A percentile compares a stretch with the other conserved stretches of the same genome.
phyloP scores from a whole-genome alignment of 73 alveolate species.

The Paramecium caudatum region DNA sequence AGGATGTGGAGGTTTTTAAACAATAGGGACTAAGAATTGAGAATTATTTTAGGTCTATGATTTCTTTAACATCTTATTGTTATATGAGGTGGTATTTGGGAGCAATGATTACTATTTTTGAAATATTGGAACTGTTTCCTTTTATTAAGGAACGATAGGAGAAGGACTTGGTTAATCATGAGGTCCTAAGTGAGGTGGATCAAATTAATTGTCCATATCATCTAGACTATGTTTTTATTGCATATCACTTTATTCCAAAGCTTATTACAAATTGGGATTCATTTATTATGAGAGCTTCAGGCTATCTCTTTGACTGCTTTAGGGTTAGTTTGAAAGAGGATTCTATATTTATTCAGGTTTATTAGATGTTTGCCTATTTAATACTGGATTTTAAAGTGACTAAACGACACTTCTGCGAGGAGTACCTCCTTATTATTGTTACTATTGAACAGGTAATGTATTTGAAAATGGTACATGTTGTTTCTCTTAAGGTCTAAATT shows the following conservation, averaged over 20 bases:
- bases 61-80: background rate
- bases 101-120: conserved; percentile 11
- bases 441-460: background rate
- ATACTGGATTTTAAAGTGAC: background rate
- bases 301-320: background rate
- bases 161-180: conserved; percentile 23
- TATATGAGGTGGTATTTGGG: background rate
- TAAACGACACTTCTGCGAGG: conserved; percentile 21
- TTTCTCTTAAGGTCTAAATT: conserved; percentile 50
- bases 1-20: background rate
- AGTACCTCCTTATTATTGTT: background rate
- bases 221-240: background rate
- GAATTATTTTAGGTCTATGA: background rate
- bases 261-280: too few relatives aligned
- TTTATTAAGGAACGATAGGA: background rate
- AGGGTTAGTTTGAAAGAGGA: background rate
- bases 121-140: background rate
- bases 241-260: conserved; percentile 10
- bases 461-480: background rate
- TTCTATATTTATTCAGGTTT: background rate
- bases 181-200: background rate
- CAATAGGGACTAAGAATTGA: background rate
- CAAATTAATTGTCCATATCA: conserved; percentile 4
- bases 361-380: background rate
- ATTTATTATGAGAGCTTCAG: too few relatives aligned